phyloP scores from a whole-genome alignment of 768 basidiomycete genomes.

The Holtermanniella nyarrowii region DNA sequence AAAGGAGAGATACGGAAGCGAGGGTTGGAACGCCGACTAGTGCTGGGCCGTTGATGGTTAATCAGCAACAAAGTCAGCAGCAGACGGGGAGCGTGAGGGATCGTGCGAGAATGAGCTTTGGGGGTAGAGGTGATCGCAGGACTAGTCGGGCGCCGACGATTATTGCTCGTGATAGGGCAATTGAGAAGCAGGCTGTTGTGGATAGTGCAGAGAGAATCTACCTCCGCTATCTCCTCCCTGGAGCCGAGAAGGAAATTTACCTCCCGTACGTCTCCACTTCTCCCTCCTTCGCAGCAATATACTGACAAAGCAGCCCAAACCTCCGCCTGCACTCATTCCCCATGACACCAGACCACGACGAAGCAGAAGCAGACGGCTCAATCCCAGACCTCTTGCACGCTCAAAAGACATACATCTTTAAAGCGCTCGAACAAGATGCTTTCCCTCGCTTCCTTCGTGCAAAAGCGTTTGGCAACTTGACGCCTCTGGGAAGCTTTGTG shows the following conservation, averaged over 20 bases:
- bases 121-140: conserved; percentile 8
- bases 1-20: background rate
- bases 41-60: background rate
- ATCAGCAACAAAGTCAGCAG: background rate
- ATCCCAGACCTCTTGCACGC: conserved; percentile 90
- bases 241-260: conserved; percentile 95
- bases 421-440: conserved; percentile 75
- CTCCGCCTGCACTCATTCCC: conserved; percentile 88
- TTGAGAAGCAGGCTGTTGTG: conserved; percentile 78
- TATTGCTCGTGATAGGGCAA: conserved; percentile 82
- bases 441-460: conserved; percentile 72
- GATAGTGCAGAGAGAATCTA: conserved; percentile 93
- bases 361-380: conserved; percentile 68
- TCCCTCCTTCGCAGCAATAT: background rate
- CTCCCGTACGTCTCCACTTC: conserved; percentile 50
- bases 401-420: conserved; percentile 95
- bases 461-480: conserved; percentile 97
- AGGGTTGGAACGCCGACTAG: background rate
- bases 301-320: conserved; percentile 47
- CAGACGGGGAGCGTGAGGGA: background rate
- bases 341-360: conserved; percentile 48
- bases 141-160: conserved; percentile 62
- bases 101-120: conserved; percentile 7
- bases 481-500: conserved; percentile 77
- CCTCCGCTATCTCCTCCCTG: conserved; percentile 78